These are phyloP conservation scores for Arabis alpina DNA, from an alignment of 345 rosid species.

Conservation along the genomic window DNA sequence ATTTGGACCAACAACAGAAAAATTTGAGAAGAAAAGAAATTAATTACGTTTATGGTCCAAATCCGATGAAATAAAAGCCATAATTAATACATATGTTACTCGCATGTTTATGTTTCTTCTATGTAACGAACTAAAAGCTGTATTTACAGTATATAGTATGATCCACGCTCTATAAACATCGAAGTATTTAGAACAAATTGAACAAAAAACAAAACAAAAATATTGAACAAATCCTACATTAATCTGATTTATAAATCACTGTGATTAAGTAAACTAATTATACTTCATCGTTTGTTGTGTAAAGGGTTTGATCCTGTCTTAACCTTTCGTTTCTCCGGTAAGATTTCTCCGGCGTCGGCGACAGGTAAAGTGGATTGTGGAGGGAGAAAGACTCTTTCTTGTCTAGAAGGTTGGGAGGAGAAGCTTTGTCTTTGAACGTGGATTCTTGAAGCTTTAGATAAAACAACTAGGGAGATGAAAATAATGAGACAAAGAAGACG, in stretches of 20 bases:
- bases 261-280: constrained; percentile 19
- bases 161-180: constrained; percentile 26
- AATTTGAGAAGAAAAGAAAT: not conserved
- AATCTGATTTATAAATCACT: constrained; percentile 5
- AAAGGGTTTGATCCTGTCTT: constrained; percentile 44
- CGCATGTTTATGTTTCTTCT: constrained; percentile 1
- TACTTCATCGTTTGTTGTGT: constrained; percentile 39
- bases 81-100: constrained; percentile 17
- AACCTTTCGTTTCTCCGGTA: constrained; percentile 43
- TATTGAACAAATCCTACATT: constrained; percentile 28
- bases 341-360: constrained; percentile 24
- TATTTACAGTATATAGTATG: not conserved
- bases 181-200: constrained; percentile 2
- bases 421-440: constrained; percentile 26
- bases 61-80: not conserved
- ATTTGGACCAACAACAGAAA: constrained; percentile 3
- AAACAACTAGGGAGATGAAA: constrained; percentile 24
- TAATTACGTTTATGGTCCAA: not conserved
- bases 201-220: not conserved
- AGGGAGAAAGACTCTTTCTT: constrained; percentile 38
- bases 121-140: not conserved
- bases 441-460: constrained; percentile 37
- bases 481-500: constrained; percentile 35
- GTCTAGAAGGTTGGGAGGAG: not conserved
- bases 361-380: constrained; percentile 9